These are phyloP conservation scores for Diplodia intermedia DNA, from an alignment of 2,329 filamentous ascomycete genomes.

Conservation along the genomic window DNA sequence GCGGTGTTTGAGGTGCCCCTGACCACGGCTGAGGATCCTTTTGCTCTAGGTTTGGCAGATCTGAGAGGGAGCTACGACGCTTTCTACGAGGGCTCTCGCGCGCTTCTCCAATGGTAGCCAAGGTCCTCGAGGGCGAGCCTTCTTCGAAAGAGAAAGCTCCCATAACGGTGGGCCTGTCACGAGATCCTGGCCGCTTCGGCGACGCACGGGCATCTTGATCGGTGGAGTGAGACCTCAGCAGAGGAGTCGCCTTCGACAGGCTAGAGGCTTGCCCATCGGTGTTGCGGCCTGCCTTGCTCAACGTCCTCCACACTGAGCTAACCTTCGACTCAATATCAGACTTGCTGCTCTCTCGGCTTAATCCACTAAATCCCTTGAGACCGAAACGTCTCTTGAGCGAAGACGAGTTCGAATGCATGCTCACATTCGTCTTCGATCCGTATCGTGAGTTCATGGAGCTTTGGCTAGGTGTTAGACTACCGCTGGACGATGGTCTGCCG, in stretches of 20 bases:
- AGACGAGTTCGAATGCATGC: constrained; percentile 79
- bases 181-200: constrained; percentile 61
- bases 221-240: constrained; percentile 77
- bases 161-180: constrained; percentile 60
- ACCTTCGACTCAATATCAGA: constrained; percentile 71
- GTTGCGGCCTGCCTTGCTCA: constrained; percentile 78
- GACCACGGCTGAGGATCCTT: constrained; percentile 44
- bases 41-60: constrained; percentile 70
- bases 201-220: constrained; percentile 65
- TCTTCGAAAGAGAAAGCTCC: constrained; percentile 58
- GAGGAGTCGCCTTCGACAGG: constrained; percentile 67
- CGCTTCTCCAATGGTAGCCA: constrained; percentile 56
- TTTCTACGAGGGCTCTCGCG: constrained; percentile 69
- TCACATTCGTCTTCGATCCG: constrained; percentile 70
- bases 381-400: constrained; percentile 86
- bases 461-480: constrained; percentile 56
- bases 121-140: constrained; percentile 51
- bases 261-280: constrained; percentile 66
- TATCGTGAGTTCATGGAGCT: constrained; percentile 66
- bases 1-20: constrained; percentile 44
- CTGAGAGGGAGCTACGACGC: constrained; percentile 88
- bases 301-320: constrained; percentile 81
- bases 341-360: constrained; percentile 82
- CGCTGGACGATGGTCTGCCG: constrained; percentile 62
- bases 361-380: constrained; percentile 63